Evolutionary conservation across 148 eudicot species (phyloP).

Genomic region (Bassia scoparia): DNA sequence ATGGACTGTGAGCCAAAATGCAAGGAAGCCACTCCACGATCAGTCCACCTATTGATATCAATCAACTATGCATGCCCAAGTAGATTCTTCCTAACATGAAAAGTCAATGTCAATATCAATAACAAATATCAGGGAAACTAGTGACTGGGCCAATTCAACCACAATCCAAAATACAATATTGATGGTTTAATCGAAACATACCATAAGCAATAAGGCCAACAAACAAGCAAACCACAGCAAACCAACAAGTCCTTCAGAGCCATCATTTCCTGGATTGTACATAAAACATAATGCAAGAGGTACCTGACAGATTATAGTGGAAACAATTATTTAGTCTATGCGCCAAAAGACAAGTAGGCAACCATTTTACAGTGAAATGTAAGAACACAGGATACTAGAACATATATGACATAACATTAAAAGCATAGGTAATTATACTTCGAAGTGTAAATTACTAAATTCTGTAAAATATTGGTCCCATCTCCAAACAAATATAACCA

Average conservation of each 20-base stretch:
- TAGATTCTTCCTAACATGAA: slow-evolving; percentile 78
- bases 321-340: slow-evolving; percentile 4
- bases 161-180: neutral
- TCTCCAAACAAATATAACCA: neutral
- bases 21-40: slow-evolving; percentile 61
- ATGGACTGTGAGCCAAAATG: slow-evolving; percentile 70
- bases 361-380: neutral
- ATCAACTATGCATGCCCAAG: slow-evolving; percentile 97
- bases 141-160: neutral
- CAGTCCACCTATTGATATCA: slow-evolving; percentile 76
- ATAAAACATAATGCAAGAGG: slow-evolving; percentile 59
- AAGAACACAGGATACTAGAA: neutral
- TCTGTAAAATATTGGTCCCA: slow-evolving; percentile 1
- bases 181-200: slow-evolving; percentile 33
- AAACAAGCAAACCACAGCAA: slow-evolving; percentile 49
- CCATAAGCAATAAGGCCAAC: slow-evolving; percentile 82
- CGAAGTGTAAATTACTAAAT: neutral
- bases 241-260: slow-evolving; percentile 38
- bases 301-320: slow-evolving; percentile 48
- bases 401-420: neutral
- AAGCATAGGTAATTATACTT: neutral
- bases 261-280: slow-evolving; percentile 36
- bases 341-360: neutral
- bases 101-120: slow-evolving; percentile 26
- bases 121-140: slow-evolving; percentile 8